These are phyloP conservation scores for Decorospora gaudefroyi DNA, from an alignment of 2,329 filamentous ascomycete genomes.

Conservation along the genomic window DNA sequence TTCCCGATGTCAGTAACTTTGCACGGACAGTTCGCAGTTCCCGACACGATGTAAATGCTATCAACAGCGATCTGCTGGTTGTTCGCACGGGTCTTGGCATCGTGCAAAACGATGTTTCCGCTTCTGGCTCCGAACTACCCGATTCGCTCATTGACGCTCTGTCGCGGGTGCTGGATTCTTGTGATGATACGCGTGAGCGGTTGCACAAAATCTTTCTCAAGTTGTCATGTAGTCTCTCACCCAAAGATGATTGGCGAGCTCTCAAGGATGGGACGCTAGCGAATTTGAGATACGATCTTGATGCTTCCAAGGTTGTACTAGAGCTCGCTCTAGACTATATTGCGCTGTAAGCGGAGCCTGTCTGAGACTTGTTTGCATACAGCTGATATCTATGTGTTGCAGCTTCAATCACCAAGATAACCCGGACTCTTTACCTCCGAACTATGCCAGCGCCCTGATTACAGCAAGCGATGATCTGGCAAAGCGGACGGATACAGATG, in stretches of 20 bases:
- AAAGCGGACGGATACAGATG: constrained; percentile 33
- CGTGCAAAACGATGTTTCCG: constrained; percentile 40
- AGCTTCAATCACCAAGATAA: constrained; percentile 30
- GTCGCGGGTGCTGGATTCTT: constrained; percentile 38
- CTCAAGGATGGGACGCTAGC: constrained; percentile 25
- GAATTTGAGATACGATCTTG: constrained; percentile 31
- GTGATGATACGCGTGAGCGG: constrained; percentile 32
- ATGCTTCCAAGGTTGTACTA: constrained; percentile 33
- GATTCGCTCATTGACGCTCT: constrained; percentile 32
- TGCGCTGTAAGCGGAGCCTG: constrained; percentile 29
- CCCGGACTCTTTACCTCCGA: constrained; percentile 24
- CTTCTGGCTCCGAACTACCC: constrained; percentile 23
- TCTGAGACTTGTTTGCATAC: constrained; percentile 3
- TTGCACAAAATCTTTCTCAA: constrained; percentile 39
- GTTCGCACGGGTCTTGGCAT: constrained; percentile 41
- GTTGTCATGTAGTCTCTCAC: constrained; percentile 30
- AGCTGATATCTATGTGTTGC: neutral
- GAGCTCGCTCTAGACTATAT: constrained; percentile 40
- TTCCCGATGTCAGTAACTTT: constrained; percentile 37
- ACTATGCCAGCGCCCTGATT: constrained; percentile 22
- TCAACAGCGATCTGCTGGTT: constrained; percentile 40
- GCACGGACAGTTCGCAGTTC: constrained; percentile 40
- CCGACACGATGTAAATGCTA: constrained; percentile 39
- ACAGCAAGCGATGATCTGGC: constrained; percentile 29
- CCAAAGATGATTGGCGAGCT: constrained; percentile 29